These are phyloP conservation scores for Alternaria novae-zelandiae DNA, from an alignment of 2,329 filamentous ascomycete species.

Conservation along the genomic window DNA sequence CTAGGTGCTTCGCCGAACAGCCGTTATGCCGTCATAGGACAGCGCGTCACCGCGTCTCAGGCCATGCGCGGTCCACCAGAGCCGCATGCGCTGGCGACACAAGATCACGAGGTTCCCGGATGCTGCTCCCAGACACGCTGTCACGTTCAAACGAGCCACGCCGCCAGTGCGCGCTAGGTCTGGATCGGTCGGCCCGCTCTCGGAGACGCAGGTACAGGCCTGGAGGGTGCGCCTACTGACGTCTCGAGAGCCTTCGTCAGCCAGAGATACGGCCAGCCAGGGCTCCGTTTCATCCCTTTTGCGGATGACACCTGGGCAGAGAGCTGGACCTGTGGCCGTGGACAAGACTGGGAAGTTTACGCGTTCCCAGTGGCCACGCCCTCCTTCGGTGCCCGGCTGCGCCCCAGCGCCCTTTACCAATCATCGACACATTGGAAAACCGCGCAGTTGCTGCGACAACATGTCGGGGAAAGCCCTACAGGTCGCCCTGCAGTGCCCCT, in stretches of 20 bases:
- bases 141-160: constrained; percentile 27
- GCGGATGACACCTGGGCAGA: constrained; percentile 2
- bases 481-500: constrained; percentile 21
- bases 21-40: constrained; percentile 21
- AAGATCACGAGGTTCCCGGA: constrained; percentile 24
- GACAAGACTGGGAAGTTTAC: constrained; percentile 19
- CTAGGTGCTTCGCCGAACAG: constrained; percentile 20
- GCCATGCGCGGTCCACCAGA: constrained; percentile 20
- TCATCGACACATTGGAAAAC: neutral
- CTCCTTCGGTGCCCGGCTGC: constrained; percentile 16
- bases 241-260: constrained; percentile 19
- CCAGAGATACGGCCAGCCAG: constrained; percentile 19
- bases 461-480: constrained; percentile 17
- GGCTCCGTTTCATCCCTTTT: constrained; percentile 32
- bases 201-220: constrained; percentile 37
- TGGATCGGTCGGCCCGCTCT: constrained; percentile 10
- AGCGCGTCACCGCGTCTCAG: constrained; percentile 25
- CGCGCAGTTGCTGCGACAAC: neutral
- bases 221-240: constrained; percentile 10
- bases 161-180: constrained; percentile 5
- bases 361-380: constrained; percentile 18
- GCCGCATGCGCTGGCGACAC: constrained; percentile 32
- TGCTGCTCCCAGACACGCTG: constrained; percentile 30
- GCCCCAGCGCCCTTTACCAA: constrained; percentile 23
- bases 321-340: constrained; percentile 3